phyloP scores from a whole-genome alignment of 2,329 filamentous ascomycete genomes.

The Xylaria arbuscula region DNA sequence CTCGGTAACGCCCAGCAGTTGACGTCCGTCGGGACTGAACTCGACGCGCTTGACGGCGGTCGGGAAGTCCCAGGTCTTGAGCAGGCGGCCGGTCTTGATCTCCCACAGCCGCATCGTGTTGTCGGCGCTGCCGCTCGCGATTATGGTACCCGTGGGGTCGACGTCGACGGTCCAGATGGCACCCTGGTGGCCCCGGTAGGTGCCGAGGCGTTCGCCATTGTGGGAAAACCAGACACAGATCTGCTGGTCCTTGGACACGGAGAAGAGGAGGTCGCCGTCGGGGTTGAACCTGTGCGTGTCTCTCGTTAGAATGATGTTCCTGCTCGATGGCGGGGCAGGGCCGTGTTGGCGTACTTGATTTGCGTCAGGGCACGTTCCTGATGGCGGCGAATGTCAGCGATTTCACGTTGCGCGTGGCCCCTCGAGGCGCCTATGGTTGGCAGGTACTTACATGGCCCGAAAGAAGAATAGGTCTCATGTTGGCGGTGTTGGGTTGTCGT shows the following conservation, averaged over 20 bases:
- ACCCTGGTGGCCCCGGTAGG: slow-evolving; percentile 96
- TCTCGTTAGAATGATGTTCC: slow-evolving; percentile 27
- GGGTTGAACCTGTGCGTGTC: slow-evolving; percentile 75
- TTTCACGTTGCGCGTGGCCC: background rate
- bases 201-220: slow-evolving; percentile 96
- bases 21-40: slow-evolving; percentile 92
- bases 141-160: slow-evolving; percentile 88
- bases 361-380: slow-evolving; percentile 93
- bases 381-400: slow-evolving; percentile 37
- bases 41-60: slow-evolving; percentile 98
- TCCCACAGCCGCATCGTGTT: slow-evolving; percentile 99
- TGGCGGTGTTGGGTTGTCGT: slow-evolving; percentile 55
- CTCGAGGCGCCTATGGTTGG: background rate
- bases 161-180: slow-evolving; percentile 99
- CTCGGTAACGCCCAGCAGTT: slow-evolving; percentile 94
- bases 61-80: slow-evolving; percentile 98
- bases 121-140: slow-evolving; percentile 95
- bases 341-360: slow-evolving; percentile 73
- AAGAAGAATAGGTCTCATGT: slow-evolving; percentile 96
- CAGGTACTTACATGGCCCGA: slow-evolving; percentile 78
- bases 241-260: slow-evolving; percentile 93
- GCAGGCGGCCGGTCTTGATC: slow-evolving; percentile 87
- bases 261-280: slow-evolving; percentile 97
- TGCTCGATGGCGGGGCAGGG: slow-evolving; percentile 34
- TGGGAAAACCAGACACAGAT: slow-evolving; percentile 97